Base-by-base conservation (phyloP, 1,139 yeast species). In the Yamadazyma songkhlaensis region DNA sequence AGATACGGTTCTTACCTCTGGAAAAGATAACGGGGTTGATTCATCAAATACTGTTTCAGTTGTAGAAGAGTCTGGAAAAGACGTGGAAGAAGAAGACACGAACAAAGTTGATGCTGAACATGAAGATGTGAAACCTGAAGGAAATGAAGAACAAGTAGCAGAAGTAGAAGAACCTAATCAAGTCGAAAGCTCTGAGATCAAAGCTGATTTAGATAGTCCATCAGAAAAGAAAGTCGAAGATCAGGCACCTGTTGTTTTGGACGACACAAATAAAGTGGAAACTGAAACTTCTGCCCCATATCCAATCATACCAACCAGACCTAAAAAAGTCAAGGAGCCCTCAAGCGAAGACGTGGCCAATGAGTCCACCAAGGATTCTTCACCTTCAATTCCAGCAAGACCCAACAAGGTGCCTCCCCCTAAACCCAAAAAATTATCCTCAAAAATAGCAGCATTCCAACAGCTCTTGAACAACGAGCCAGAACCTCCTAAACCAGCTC, bases 371-470 rank as follows among this genome's bases (percentile, higher is more conserved):
- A 4, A 4, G 20, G 20, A 17, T 17, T 17, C 20, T 4, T 4
- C 6, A 17, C 20, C 20, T 4, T 17, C 20, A 4, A 17, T 17
- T 6, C 20, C 20, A 4, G 4, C 20, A 17, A 17, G 20, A 6
- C 20, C 20, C 4, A 17, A 17, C 20, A 17, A 17, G 6, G 6
- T 17, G 20, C 39, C 59, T 6, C 84, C 85, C 9, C 89, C 89
- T 23, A 80, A 79, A 26, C 90, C 90, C 2, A 83, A 83, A 52
- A 84, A 84, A 47, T 79, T 86, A 15, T 82, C 90, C 0, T 80
- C 88, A 0, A 82, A 74, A 46, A 84, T 84, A 43, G 89, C 90
- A 2, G 89, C 89, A 0, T 84, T 84, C 54, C 94, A 84, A 52
- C 84, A 82, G 51, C 74, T 40, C 74, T 73, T 36, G 62, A 59